Evolutionary conservation across 768 basidiomycete genomes (phyloP).

Genomic region (Cubamyces lactineus): DNA sequence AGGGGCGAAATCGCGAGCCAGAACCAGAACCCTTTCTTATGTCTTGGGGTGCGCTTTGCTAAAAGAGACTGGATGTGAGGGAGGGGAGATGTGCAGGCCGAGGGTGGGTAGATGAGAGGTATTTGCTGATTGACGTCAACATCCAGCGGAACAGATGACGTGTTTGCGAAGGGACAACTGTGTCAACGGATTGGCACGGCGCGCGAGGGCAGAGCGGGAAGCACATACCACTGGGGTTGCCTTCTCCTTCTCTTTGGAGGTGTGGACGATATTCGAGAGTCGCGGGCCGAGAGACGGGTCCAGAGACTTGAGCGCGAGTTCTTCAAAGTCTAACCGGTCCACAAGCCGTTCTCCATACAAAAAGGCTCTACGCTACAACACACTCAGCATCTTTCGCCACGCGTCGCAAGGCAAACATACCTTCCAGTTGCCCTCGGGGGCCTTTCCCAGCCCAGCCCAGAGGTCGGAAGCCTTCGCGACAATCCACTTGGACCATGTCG

Average conservation of each 20-base stretch:
- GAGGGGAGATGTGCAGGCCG: slow-evolving; percentile 38
- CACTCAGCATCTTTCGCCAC: not conserved
- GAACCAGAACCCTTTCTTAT: slow-evolving; percentile 63
- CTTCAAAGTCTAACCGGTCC: slow-evolving; percentile 80
- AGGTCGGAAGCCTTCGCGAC: slow-evolving; percentile 53
- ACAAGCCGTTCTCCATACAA: slow-evolving; percentile 67
- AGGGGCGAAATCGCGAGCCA: slow-evolving; percentile 73
- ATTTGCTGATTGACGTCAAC: slow-evolving; percentile 46
- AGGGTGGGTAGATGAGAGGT: slow-evolving; percentile 55
- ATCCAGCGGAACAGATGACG: no score
- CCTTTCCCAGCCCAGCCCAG: slow-evolving; percentile 74
- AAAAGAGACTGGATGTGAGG: slow-evolving; percentile 56
- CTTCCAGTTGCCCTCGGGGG: slow-evolving; percentile 70
- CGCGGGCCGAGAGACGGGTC: slow-evolving; percentile 69
- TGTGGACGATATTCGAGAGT: slow-evolving; percentile 25
- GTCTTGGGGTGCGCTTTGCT: slow-evolving; percentile 58
- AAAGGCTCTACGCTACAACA: slow-evolving; percentile 59
- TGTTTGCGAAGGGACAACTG: slow-evolving; percentile 5
- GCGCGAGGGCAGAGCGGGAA: no score
- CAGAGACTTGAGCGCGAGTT: slow-evolving; percentile 71
- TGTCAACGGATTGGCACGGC: slow-evolving; percentile 29
- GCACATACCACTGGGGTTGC: slow-evolving; percentile 26
- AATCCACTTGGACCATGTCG: slow-evolving; percentile 50
- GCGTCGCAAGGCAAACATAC: slow-evolving; percentile 42
- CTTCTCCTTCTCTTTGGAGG: slow-evolving; percentile 11